Evolutionary conservation across 2,329 filamentous ascomycete species (phyloP), one percentile per base, ranked within the genome.

Genomic region (Thermochaetoides dissita): DNA sequence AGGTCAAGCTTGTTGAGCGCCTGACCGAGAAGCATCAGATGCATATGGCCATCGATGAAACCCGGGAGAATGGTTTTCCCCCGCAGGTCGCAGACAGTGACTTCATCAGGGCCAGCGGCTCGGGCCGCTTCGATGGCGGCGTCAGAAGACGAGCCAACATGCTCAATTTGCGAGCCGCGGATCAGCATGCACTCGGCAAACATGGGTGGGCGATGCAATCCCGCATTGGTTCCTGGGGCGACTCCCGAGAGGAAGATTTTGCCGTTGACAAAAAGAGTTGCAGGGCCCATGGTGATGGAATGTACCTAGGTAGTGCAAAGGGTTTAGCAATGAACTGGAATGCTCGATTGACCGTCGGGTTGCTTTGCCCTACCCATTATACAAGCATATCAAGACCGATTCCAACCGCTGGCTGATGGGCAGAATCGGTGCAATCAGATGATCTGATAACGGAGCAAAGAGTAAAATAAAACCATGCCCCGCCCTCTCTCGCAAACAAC

Each of bases 21-120:
- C 50, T 72, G 68, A 2, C 72, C 72, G 28, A 75, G 63, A 37
- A 72, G 63, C 35, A 75, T 60, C 9, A 76, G 61, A 54, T 76
- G 72, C 60, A 73, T 70, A 51, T 76, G 72, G 0, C 69, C 71
- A 49, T 76, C 72, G 39, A 76, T 64, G 52, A 75, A 75, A 6
- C 70, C 68, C 0, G 72, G 71, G 2, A 76, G 56, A 6, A 75
- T 59, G 7, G 64, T 62, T 38, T 51, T 59, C 32, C 63, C 61
- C 9, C 49, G 47, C 12, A 70, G 51, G 50, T 69, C 53, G 40
- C 57, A 56, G 12, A 57, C 52, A 2, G 43, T 39, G 0, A 43
- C 30, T 30, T 36, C 12, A n/a, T 11, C 30, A 6, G 53, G 48
- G 9, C 50, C 51, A 28, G 49, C 41, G 2, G 49, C 49, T 36